phyloP scores from a whole-genome alignment of 2,329 filamentous ascomycete genomes.

The Sarocladium strictum region DNA sequence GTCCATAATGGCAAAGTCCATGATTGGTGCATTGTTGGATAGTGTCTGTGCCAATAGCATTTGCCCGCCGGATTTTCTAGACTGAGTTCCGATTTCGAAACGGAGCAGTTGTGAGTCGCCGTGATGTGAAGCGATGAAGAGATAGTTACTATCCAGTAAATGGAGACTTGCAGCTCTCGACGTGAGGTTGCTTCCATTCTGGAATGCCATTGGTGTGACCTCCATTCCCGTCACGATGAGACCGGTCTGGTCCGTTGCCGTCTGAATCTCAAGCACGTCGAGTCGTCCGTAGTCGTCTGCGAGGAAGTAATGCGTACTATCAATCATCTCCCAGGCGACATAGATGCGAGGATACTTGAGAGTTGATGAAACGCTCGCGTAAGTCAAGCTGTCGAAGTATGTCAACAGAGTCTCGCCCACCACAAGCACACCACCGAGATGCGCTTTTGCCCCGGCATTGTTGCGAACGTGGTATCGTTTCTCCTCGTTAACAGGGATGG shows the following conservation, averaged over 20 bases:
- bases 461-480: slow-evolving; percentile 58
- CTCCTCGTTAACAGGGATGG: slow-evolving; percentile 50
- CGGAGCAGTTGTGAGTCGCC: slow-evolving; percentile 80
- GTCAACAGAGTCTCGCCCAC: slow-evolving; percentile 75
- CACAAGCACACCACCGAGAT: slow-evolving; percentile 64
- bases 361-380: slow-evolving; percentile 56
- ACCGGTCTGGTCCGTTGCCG: slow-evolving; percentile 57
- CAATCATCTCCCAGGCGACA: slow-evolving; percentile 83
- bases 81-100: not conserved
- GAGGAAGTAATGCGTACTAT: slow-evolving; percentile 76
- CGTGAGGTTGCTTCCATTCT: slow-evolving; percentile 34
- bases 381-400: slow-evolving; percentile 76
- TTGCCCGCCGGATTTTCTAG: slow-evolving; percentile 16
- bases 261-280: slow-evolving; percentile 74
- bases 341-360: slow-evolving; percentile 77
- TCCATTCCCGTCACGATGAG: slow-evolving; percentile 68
- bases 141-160: slow-evolving; percentile 64
- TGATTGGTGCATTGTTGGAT: slow-evolving; percentile 77
- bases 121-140: slow-evolving; percentile 89
- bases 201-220: slow-evolving; percentile 41
- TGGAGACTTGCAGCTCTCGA: slow-evolving; percentile 74
- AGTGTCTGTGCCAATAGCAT: slow-evolving; percentile 64
- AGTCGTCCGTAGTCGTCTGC: slow-evolving; percentile 86
- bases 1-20: slow-evolving; percentile 96
- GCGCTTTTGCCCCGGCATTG: slow-evolving; percentile 45